Evolutionary conservation across 2,329 filamentous ascomycete genomes (phyloP).

Genomic region (Parastagonospora avenae): DNA sequence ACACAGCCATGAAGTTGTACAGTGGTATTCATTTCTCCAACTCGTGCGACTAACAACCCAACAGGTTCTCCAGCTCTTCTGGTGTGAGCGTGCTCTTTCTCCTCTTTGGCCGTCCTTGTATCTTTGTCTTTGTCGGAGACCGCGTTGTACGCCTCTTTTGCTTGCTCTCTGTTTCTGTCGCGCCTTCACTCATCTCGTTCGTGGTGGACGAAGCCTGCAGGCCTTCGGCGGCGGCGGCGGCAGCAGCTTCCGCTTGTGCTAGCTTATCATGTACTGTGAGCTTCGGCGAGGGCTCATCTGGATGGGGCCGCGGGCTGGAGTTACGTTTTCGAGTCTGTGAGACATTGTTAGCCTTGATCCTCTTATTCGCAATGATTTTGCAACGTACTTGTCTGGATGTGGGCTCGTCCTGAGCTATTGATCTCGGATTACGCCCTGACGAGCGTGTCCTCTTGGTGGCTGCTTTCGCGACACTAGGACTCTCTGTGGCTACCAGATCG

Average conservation of each 20-base stretch:
- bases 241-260: constrained; percentile 48
- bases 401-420: constrained; percentile 30
- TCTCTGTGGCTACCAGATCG: constrained; percentile 28
- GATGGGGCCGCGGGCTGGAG: constrained; percentile 45
- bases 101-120: constrained; percentile 64
- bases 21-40: no score
- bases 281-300: constrained; percentile 46
- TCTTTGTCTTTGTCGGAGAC: constrained; percentile 51
- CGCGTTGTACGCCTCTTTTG: constrained; percentile 30
- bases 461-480: constrained; percentile 21
- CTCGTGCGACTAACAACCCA: constrained; percentile 30
- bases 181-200: constrained; percentile 17
- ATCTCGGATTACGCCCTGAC: constrained; percentile 26
- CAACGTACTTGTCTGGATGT: constrained; percentile 46
- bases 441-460: constrained; percentile 17
- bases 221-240: constrained; percentile 42
- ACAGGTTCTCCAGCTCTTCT: constrained; percentile 67
- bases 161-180: constrained; percentile 24
- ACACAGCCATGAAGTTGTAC: neutral
- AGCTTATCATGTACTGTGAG: constrained; percentile 56
- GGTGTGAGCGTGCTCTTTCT: constrained; percentile 76
- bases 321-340: constrained; percentile 45
- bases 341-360: constrained; percentile 35
- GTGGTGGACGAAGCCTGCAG: constrained; percentile 12
- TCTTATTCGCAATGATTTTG: constrained; percentile 29